Evolutionary conservation across 139 green algal species (phyloP), one percentile per base, ranked within the genome.

Genomic region (Chlorella sp.): DNA sequence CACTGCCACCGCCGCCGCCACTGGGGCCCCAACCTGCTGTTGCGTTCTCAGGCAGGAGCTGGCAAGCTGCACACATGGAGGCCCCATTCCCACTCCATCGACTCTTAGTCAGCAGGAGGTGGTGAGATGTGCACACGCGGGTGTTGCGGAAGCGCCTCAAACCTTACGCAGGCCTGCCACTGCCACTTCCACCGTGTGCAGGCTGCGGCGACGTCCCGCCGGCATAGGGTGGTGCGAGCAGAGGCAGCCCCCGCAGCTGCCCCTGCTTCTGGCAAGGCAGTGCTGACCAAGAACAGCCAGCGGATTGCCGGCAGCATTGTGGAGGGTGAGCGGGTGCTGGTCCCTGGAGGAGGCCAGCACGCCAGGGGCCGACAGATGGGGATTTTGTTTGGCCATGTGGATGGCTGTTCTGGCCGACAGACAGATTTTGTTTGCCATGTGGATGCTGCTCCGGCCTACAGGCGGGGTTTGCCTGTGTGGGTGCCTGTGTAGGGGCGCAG

Each of bases 281-380:
- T 36, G 60, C 48, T 87, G 11, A 81, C 84, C 32, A 76, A 76
- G 57, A 75, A 28, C 34, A 77, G n/a, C 28, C 77, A 88, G 94
- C 78, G 95, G 32, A 83, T 98, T 83, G 95, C 96, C 34, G 90
- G 94, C 79, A 94, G 95, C 92, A 95, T 98, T 16, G 96, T 93
- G 24, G 93, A 98, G 86, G 48, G 48, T 57, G 48, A 57, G 48
- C 48, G 48, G 48, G 48, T 57, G 48, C 48, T 57, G 48, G 77
- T 37, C 26, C 19, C n/a, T 42, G 21, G 5, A 7, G 22, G 39
- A 61, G 22, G 2, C 1, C 21, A n/a, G 21, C 30, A 14, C 15
- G 11, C 5, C 39, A 30, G 42, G 15, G 24, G 37, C 36, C 61
- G 21, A 26, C 2, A 68, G 66, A 14, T 2, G 12, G 15, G 22